A percentile compares a stretch with the other conserved stretches of the same genome.
Conservation (phyloP, 1,284 basidiomycete genomes). For the Ceratobasidium theobromae region DNA sequence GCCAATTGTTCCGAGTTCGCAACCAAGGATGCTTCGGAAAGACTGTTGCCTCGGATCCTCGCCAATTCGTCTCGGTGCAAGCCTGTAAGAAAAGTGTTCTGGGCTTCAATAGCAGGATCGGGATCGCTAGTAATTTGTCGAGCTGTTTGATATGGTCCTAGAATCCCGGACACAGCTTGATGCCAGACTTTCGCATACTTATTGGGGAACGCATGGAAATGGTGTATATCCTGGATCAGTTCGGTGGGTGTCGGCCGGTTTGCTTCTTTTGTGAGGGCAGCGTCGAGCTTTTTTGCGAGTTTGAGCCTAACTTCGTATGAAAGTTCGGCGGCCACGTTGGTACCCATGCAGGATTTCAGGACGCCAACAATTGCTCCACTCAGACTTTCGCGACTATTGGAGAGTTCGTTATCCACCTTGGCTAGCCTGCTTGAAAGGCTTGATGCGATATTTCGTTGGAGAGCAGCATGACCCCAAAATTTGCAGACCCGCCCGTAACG, state of each 20-base stretch:
- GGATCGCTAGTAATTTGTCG: slow-evolving; percentile 44
- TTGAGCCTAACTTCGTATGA: background rate
- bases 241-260: background rate
- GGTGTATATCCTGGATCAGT: background rate
- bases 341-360: background rate
- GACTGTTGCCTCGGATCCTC: slow-evolving; percentile 37
- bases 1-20: slow-evolving; percentile 50
- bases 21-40: slow-evolving; percentile 42
- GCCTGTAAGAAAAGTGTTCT: slow-evolving; percentile 54
- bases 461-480: slow-evolving; percentile 59
- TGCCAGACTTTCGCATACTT: slow-evolving; percentile 43
- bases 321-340: background rate
- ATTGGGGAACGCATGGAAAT: background rate
- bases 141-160: slow-evolving; percentile 46
- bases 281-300: background rate
- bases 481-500: slow-evolving; percentile 64
- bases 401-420: background rate
- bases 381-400: background rate
- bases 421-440: slow-evolving; percentile 11
- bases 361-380: background rate
- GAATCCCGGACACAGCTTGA: slow-evolving; percentile 42
- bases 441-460: slow-evolving; percentile 61
- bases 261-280: background rate
- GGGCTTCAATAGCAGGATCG: slow-evolving; percentile 55
- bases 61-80: slow-evolving; percentile 52